phyloP scores from a whole-genome alignment of 2,329 filamentous ascomycete species.

The Curvularia sp. region DNA sequence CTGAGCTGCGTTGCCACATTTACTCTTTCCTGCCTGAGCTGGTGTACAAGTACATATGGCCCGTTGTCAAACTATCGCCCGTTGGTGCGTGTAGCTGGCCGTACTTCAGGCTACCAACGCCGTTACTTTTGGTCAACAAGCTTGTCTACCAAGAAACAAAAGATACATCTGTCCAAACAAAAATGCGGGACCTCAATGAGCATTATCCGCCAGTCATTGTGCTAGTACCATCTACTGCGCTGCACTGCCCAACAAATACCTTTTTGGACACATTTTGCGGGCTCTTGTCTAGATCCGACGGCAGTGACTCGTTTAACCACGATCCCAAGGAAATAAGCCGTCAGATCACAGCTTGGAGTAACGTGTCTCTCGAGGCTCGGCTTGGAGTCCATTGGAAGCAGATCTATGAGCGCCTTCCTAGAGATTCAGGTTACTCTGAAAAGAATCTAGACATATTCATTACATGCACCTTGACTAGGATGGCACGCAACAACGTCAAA shows the following conservation, averaged over 20 bases:
- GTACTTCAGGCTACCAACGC: neutral
- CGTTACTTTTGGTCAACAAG: neutral
- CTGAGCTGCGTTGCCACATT: neutral
- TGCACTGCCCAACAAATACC: neutral
- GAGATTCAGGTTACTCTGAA: neutral
- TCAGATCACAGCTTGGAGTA: neutral
- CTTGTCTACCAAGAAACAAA: neutral
- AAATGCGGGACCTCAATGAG: neutral
- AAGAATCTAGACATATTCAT: neutral
- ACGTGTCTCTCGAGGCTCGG: neutral
- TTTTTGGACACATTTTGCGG: neutral
- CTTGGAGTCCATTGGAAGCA: neutral
- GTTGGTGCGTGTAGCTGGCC: neutral
- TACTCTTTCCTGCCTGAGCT: neutral
- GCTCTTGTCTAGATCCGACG: neutral
- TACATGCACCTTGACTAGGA: neutral
- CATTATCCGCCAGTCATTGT: neutral
- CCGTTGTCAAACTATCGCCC: neutral
- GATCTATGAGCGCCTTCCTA: neutral
- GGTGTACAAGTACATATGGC: slow-evolving; percentile 2
- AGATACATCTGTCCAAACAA: neutral
- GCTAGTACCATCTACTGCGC: neutral
- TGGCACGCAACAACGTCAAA: neutral
- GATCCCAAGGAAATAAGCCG: neutral
- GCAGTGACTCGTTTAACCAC: neutral